A percentile compares a stretch with the other conserved stretches of the same genome.
These are phyloP conservation scores for Trichoderma sp. DNA, from an alignment of 2,329 filamentous ascomycete genomes.

Conservation along the genomic window DNA sequence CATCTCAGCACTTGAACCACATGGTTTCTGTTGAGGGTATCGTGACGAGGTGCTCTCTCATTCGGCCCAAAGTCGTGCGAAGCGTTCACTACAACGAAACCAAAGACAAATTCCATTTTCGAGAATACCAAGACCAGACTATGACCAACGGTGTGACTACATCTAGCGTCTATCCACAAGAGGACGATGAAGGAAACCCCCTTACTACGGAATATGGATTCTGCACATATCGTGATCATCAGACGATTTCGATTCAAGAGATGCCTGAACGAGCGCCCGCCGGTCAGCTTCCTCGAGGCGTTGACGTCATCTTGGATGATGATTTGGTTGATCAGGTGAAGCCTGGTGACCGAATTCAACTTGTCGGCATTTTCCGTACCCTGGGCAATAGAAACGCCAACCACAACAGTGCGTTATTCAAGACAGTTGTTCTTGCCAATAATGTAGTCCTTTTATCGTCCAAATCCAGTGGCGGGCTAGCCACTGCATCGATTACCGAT, in stretches of 20 bases:
- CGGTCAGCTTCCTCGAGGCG: conserved; percentile 90
- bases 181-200: conserved; percentile 91
- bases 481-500: conserved; percentile 89
- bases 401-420: conserved; percentile 89
- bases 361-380: conserved; percentile 95
- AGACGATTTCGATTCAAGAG: conserved; percentile 97
- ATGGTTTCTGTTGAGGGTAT: conserved; percentile 99
- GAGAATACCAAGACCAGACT: conserved; percentile 94
- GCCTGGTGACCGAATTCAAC: conserved; percentile 91
- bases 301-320: conserved; percentile 96
- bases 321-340: conserved; percentile 95
- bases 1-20: conserved; percentile 86
- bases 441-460: conserved; percentile 93
- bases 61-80: conserved; percentile 95
- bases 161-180: conserved; percentile 89
- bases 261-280: conserved; percentile 97
- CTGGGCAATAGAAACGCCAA: conserved; percentile 93
- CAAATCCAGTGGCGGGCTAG: conserved; percentile 92
- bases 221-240: conserved; percentile 93
- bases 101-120: conserved; percentile 82
- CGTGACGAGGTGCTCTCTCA: conserved; percentile 92
- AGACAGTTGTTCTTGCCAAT: conserved; percentile 91
- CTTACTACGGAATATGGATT: conserved; percentile 95
- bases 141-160: conserved; percentile 93
- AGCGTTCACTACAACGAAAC: conserved; percentile 95